phyloP scores from a whole-genome alignment of 805 yeast species.

The Saccharomycopsis fodiens region DNA sequence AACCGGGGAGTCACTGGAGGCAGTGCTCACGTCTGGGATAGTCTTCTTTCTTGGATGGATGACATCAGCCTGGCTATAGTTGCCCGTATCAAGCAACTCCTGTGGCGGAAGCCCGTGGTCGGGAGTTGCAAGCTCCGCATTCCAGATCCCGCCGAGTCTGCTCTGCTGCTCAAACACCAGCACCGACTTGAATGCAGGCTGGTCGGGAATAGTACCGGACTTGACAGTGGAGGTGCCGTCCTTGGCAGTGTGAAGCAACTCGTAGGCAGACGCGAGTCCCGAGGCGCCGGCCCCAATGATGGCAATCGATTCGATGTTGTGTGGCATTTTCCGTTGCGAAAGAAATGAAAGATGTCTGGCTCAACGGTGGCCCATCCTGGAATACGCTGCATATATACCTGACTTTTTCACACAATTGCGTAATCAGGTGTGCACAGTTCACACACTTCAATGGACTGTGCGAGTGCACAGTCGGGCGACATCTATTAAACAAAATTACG shows the following conservation, averaged over 20 bases:
- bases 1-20: constrained; percentile 22
- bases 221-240: constrained; percentile 25
- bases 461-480: too few species aligned
- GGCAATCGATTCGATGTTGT: too few species aligned
- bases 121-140: constrained; percentile 22
- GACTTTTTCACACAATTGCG: too few species aligned
- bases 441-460: too few species aligned
- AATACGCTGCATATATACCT: too few species aligned
- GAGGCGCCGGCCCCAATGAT: constrained; percentile 30
- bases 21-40: constrained; percentile 19
- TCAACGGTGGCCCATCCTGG: too few species aligned
- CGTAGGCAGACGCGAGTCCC: constrained; percentile 26
- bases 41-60: constrained; percentile 22
- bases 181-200: constrained; percentile 26
- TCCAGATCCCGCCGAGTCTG: constrained; percentile 34
- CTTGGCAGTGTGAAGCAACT: constrained; percentile 26
- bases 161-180: constrained; percentile 32
- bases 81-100: constrained; percentile 28
- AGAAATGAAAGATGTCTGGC: too few species aligned
- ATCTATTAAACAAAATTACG: too few species aligned
- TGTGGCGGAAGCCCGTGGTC: constrained; percentile 26
- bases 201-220: background rate
- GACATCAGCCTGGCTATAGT: constrained; percentile 29
- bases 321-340: too few species aligned
- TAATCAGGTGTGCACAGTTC: too few species aligned